phyloP scores from a whole-genome alignment of 352 stramenopile species.

The Globisporangium perplexum region DNA sequence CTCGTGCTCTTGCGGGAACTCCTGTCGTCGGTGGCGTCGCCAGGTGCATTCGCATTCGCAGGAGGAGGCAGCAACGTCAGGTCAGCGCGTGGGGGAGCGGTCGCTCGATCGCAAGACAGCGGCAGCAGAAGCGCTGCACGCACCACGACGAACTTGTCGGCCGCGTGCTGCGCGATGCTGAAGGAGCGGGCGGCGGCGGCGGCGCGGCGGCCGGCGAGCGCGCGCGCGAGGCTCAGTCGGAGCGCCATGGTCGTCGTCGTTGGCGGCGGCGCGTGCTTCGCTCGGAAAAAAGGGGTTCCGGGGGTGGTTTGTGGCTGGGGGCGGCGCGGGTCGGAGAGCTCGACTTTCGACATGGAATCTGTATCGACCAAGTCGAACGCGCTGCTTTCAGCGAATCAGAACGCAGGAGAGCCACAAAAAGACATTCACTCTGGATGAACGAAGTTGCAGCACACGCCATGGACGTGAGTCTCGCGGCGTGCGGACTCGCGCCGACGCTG shows the following conservation, averaged over 20 bases:
- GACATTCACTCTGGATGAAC: background rate
- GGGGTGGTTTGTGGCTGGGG: slow-evolving; percentile 15
- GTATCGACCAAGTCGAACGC: background rate
- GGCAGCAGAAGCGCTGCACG: slow-evolving; percentile 14
- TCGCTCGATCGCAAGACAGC: slow-evolving; percentile 8
- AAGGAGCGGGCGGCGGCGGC: slow-evolving; percentile 26
- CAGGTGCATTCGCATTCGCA: too few relatives aligned
- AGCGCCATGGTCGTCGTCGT: slow-evolving; percentile 36
- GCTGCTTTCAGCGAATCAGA: slow-evolving; percentile 12
- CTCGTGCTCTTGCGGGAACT: slow-evolving; percentile 74
- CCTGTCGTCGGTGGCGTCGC: slow-evolving; percentile 16
- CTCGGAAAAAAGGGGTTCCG: slow-evolving; percentile 13
- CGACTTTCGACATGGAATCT: background rate
- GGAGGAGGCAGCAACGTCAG: background rate
- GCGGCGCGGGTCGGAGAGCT: too few relatives aligned
- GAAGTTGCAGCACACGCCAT: slow-evolving; percentile 1
- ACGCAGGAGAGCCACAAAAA: background rate
- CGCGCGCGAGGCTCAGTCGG: slow-evolving; percentile 47
- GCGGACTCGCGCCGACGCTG: slow-evolving; percentile 51
- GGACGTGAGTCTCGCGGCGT: slow-evolving; percentile 40
- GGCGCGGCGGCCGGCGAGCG: slow-evolving; percentile 31
- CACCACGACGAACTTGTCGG: slow-evolving; percentile 77
- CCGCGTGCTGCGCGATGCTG: slow-evolving; percentile 47
- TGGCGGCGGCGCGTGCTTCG: background rate
- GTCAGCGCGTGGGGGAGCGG: too few relatives aligned